Conservation (phyloP, 208 protist species). For the Vickermania spadyakhi region DNA sequence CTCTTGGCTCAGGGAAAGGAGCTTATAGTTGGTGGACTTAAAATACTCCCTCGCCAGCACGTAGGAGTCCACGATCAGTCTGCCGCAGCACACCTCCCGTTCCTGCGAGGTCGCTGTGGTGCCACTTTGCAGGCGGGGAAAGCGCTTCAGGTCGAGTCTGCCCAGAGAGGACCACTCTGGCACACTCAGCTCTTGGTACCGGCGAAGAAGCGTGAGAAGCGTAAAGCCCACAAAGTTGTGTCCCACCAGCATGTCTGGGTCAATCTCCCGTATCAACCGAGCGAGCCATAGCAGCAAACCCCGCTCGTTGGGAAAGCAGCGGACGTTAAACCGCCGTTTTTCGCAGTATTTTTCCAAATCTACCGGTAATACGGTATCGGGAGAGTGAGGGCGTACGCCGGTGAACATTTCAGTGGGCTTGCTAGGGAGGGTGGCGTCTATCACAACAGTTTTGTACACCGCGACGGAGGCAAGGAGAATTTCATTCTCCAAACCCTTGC, state of each 20-base stretch:
- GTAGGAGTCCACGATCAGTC: constrained; percentile 94
- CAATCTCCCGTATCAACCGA: constrained; percentile 62
- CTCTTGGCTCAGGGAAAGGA: constrained; percentile 56
- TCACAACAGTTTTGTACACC: constrained; percentile 64
- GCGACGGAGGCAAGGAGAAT: constrained; percentile 82
- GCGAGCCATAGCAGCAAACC: constrained; percentile 75
- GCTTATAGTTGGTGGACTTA: constrained; percentile 88
- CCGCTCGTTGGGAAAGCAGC: constrained; percentile 61
- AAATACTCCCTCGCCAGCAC: constrained; percentile 89
- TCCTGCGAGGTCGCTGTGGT: constrained; percentile 47
- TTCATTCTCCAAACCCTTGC: constrained; percentile 72
- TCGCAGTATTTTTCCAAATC: constrained; percentile 72
- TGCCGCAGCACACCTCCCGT: constrained; percentile 83
- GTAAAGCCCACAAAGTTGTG: constrained; percentile 97
- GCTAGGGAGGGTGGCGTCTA: constrained; percentile 47
- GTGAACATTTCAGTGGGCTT: constrained; percentile 32
- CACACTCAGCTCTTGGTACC: constrained; percentile 86
- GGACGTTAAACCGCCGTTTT: constrained; percentile 12
- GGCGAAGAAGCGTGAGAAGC: constrained; percentile 94
- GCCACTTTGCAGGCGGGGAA: constrained; percentile 56
- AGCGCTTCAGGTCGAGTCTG: constrained; percentile 67
- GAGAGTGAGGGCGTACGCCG: constrained; percentile 42
- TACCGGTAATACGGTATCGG: constrained; percentile 41
- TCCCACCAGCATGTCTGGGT: constrained; percentile 94
- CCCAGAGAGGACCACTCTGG: constrained; percentile 88